phyloP scores from a whole-genome alignment of 2,329 filamentous ascomycete genomes.

The Hypoxylon sp. region DNA sequence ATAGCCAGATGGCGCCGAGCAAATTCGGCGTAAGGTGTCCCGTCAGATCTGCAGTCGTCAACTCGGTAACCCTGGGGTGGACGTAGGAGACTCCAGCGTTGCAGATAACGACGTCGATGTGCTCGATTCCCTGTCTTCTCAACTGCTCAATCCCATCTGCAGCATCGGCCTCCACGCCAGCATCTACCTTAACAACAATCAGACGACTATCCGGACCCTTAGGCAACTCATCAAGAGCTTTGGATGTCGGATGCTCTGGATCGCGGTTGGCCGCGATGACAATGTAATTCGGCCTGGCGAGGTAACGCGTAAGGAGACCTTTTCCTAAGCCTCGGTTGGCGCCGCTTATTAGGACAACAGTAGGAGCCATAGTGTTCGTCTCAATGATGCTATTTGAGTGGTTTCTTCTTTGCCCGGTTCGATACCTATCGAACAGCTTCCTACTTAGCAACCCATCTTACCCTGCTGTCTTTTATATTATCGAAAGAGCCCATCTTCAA shows the following conservation, averaged over 20 bases:
- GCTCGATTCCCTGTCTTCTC: conserved; percentile 46
- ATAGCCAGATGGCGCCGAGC: too few species aligned
- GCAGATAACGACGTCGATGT: conserved; percentile 60
- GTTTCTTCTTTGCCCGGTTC: neutral
- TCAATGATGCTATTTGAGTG: neutral
- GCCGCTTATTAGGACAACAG: conserved; percentile 49
- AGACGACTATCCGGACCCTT: conserved; percentile 47
- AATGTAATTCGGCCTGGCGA: conserved; percentile 65
- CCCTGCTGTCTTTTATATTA: neutral
- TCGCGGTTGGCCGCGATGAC: conserved; percentile 53
- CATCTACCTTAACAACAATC: conserved; percentile 54
- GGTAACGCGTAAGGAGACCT: conserved; percentile 47
- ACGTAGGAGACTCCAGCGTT: conserved; percentile 57
- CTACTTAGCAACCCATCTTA: neutral
- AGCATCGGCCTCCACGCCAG: conserved; percentile 46
- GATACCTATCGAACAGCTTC: neutral
- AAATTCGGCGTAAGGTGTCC: too few species aligned
- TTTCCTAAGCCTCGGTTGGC: conserved; percentile 50
- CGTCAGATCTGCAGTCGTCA: too few species aligned
- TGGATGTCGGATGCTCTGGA: conserved; percentile 36
- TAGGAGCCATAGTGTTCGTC: conserved; percentile 2
- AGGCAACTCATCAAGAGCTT: conserved; percentile 48
- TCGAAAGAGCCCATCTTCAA: neutral
- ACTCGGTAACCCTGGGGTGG: too few species aligned
- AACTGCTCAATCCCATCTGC: conserved; percentile 46